Conservation (phyloP, 768 basidiomycete genomes). For the Neoboletus brunneissimus region DNA sequence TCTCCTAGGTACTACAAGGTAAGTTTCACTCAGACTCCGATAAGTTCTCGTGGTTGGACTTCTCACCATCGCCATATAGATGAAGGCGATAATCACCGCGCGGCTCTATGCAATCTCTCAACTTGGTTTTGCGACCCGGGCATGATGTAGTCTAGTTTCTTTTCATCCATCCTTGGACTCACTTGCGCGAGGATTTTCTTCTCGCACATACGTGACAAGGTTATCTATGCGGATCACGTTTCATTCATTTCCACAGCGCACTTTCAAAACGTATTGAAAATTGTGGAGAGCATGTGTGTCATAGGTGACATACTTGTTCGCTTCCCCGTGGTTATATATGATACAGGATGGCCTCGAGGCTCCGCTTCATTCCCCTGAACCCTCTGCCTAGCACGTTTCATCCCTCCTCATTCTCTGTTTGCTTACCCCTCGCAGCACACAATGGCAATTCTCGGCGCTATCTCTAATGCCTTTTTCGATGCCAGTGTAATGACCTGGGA, state of each 20-base stretch:
- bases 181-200: background rate
- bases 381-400: slow-evolving; percentile 6
- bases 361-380: too few species aligned
- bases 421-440: background rate
- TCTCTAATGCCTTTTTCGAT: slow-evolving; percentile 11
- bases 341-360: background rate
- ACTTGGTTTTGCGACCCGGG: background rate
- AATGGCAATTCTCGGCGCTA: slow-evolving; percentile 13
- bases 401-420: background rate
- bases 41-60: background rate
- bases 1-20: background rate
- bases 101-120: background rate
- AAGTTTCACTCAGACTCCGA: background rate
- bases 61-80: background rate
- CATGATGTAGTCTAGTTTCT: background rate
- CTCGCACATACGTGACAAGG: background rate
- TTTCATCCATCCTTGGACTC: background rate
- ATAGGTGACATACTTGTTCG: background rate
- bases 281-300: background rate
- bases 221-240: background rate
- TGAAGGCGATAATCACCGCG: background rate
- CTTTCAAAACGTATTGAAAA: background rate
- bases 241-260: background rate
- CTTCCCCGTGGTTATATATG: slow-evolving; percentile 7
- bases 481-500: slow-evolving; percentile 19